These are phyloP conservation scores for Salix caprea DNA, from an alignment of 345 rosid genomes.

Conservation along the genomic window DNA sequence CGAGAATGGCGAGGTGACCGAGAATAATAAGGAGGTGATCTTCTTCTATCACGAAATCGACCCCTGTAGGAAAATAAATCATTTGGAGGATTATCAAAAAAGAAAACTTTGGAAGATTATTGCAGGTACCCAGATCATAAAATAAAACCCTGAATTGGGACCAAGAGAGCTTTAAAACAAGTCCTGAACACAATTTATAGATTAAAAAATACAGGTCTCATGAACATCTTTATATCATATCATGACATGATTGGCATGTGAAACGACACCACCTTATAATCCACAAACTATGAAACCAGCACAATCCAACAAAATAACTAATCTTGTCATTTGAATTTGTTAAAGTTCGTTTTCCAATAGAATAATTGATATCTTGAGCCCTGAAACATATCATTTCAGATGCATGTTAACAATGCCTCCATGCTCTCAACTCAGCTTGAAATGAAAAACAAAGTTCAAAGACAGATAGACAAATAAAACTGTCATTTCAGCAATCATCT, in stretches of 20 bases:
- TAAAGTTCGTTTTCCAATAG: background rate
- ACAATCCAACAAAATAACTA: background rate
- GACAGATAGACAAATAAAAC: background rate
- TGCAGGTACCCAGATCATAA: background rate
- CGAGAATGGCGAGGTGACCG: constrained; percentile 38
- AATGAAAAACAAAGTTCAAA: background rate
- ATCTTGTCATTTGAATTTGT: background rate
- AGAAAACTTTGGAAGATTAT: background rate
- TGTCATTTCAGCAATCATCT: background rate
- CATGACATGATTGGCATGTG: background rate
- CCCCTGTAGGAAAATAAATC: constrained; percentile 14
- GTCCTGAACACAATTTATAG: background rate
- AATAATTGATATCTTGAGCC: background rate
- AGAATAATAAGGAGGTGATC: constrained; percentile 31
- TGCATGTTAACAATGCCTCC: background rate
- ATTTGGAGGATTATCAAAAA: constrained; percentile 3
- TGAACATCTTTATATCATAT: background rate
- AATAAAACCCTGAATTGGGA: background rate
- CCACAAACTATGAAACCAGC: background rate
- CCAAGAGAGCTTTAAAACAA: background rate
- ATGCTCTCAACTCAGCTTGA: background rate
- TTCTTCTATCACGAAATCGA: constrained; percentile 23
- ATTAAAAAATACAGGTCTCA: background rate
- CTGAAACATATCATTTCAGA: background rate
- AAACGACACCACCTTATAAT: background rate